These are phyloP conservation scores for Vaccinium corymbosum DNA, from an alignment of 148 eudicot genomes.

Conservation along the genomic window DNA sequence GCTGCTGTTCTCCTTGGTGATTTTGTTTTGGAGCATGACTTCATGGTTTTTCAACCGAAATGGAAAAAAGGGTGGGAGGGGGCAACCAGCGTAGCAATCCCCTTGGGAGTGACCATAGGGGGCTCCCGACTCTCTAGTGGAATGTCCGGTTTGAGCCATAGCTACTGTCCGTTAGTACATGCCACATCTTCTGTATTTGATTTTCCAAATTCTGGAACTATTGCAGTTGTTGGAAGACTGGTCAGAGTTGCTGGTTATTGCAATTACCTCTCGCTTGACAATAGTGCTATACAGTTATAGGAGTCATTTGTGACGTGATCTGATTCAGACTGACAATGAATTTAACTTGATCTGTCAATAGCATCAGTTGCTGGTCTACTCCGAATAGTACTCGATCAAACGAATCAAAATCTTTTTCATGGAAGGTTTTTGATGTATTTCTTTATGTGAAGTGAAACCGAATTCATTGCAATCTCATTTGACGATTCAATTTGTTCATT, in stretches of 20 bases:
- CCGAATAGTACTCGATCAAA: not conserved
- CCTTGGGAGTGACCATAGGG: too few species aligned
- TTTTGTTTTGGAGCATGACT: not conserved
- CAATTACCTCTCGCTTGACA: too few species aligned
- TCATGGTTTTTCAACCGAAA: not conserved
- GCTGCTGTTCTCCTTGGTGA: too few species aligned
- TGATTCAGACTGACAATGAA: too few species aligned
- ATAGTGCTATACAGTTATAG: not conserved
- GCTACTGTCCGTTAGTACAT: too few species aligned
- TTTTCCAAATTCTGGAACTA: not conserved
- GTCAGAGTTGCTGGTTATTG: not conserved
- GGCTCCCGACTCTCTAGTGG: too few species aligned
- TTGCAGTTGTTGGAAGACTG: not conserved
- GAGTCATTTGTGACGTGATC: not conserved
- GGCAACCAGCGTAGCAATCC: too few species aligned
- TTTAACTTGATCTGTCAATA: not conserved
- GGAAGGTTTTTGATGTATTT: not conserved
- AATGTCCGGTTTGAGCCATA: too few species aligned
- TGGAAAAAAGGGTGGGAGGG: not conserved
- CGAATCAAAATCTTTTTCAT: not conserved
- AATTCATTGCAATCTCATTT: not conserved
- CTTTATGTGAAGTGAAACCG: not conserved
- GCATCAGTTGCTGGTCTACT: not conserved
- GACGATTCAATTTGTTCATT: not conserved
- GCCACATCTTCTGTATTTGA: not conserved